phyloP scores from a whole-genome alignment of 148 eudicot genomes.

The Fagopyrum tataricum region DNA sequence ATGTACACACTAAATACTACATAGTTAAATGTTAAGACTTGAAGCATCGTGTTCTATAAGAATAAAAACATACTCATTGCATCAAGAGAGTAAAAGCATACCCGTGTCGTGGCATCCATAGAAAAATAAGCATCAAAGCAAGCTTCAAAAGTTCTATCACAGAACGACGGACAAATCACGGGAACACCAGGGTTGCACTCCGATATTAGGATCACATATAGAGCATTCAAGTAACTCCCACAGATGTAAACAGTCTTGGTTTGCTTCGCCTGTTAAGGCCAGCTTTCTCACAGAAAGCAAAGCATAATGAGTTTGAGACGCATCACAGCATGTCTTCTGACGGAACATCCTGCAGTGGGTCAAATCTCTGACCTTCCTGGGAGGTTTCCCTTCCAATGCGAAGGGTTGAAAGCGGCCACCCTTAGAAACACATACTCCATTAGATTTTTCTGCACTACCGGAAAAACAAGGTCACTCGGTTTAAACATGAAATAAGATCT shows the following conservation, averaged over 20 bases:
- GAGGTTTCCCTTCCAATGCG: slow-evolving; percentile 72
- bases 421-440: slow-evolving; percentile 73
- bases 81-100: slow-evolving; percentile 16
- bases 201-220: slow-evolving; percentile 83
- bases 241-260: slow-evolving; percentile 72
- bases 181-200: slow-evolving; percentile 82
- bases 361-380: slow-evolving; percentile 70
- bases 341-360: slow-evolving; percentile 81
- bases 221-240: slow-evolving; percentile 97
- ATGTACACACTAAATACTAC: no score
- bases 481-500: neutral
- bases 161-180: slow-evolving; percentile 63
- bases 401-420: slow-evolving; percentile 89
- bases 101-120: slow-evolving; percentile 73
- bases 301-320: slow-evolving; percentile 77
- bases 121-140: slow-evolving; percentile 85
- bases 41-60: no score
- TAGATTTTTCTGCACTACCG: slow-evolving; percentile 54
- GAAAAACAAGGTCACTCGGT: slow-evolving; percentile 15
- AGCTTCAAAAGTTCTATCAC: slow-evolving; percentile 71
- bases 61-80: no score
- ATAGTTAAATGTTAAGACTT: no score
- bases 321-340: slow-evolving; percentile 87
- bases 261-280: slow-evolving; percentile 83
- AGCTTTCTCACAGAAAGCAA: slow-evolving; percentile 64